Conservation (phyloP, 139 green algal genomes). For the Coccomyxa sp. region DNA sequence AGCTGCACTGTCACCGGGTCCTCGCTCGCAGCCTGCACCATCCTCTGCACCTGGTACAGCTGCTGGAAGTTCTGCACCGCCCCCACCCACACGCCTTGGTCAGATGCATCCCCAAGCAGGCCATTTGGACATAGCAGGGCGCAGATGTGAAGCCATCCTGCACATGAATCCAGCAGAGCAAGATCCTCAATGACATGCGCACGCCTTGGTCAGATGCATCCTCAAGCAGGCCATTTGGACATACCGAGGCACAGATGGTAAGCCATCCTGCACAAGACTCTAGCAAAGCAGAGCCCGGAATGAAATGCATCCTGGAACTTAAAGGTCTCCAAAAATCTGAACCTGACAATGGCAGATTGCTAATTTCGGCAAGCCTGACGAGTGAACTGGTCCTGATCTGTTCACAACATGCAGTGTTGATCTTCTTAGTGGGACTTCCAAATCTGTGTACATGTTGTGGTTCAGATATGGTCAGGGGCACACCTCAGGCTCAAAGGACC, state of each 20-base stretch:
- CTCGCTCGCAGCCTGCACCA: constrained; percentile 13
- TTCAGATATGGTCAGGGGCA: neutral
- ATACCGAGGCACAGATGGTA: too few relatives aligned
- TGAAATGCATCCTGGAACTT: neutral
- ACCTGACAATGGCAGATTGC: too few relatives aligned
- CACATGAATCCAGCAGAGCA: too few relatives aligned
- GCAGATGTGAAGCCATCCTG: too few relatives aligned
- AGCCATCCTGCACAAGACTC: too few relatives aligned
- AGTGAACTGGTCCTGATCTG: neutral
- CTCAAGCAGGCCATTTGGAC: neutral
- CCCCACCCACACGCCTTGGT: neutral
- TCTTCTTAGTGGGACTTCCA: neutral
- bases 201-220: neutral
- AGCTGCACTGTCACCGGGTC: neutral
- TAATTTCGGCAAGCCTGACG: neutral
- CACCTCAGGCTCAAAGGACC: neutral
- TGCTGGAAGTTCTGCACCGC: constrained; percentile 17
- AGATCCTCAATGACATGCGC: too few relatives aligned
- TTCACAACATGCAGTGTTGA: neutral
- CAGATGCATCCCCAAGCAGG: neutral
- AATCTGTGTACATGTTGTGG: neutral
- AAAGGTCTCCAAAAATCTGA: neutral
- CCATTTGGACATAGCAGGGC: neutral
- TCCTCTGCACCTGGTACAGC: constrained; percentile 12
- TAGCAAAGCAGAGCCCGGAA: neutral